These are phyloP conservation scores for Ogataea hybrid DNA, from an alignment of 1,139 yeast genomes.

Conservation along the genomic window DNA sequence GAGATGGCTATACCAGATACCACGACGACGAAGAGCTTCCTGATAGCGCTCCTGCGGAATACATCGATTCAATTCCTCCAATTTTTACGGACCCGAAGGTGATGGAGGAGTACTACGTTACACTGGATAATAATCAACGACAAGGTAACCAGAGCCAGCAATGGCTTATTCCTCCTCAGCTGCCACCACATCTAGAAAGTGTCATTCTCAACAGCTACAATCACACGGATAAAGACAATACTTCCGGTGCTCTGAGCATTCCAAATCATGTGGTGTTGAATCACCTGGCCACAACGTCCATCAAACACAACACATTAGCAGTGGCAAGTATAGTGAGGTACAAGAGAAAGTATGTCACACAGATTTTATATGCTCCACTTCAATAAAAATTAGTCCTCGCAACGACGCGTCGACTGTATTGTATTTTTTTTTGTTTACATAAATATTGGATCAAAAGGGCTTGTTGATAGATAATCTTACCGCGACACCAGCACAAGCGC, in stretches of 20 bases:
- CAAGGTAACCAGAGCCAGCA: slow-evolving; percentile 63
- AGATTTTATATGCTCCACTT: slow-evolving; percentile 87
- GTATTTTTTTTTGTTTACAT: slow-evolving; percentile 14
- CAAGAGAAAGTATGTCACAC: slow-evolving; percentile 87
- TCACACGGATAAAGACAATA: slow-evolving; percentile 53
- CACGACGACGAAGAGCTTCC: slow-evolving; percentile 49
- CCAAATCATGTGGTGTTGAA: slow-evolving; percentile 96
- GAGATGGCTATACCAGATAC: slow-evolving; percentile 74
- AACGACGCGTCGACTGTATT: slow-evolving; percentile 9
- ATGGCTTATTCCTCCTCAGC: slow-evolving; percentile 88
- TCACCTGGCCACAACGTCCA: slow-evolving; percentile 92
- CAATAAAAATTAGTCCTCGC: slow-evolving; percentile 30
- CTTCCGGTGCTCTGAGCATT: slow-evolving; percentile 76
- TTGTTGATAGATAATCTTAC: slow-evolving; percentile 7
- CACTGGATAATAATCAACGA: slow-evolving; percentile 68
- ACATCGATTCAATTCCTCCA: slow-evolving; percentile 77
- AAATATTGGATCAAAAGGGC: slow-evolving; percentile 9
- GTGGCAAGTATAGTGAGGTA: slow-evolving; percentile 92
- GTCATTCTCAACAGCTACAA: slow-evolving; percentile 82
- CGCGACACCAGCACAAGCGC: background rate
- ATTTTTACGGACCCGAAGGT: slow-evolving; percentile 84
- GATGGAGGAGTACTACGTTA: slow-evolving; percentile 74
- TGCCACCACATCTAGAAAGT: slow-evolving; percentile 94
- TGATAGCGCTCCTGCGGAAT: slow-evolving; percentile 33
- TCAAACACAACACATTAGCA: slow-evolving; percentile 85